Evolutionary conservation across 2,329 filamentous ascomycete genomes (phyloP).

Genomic region (Beauveria varroae): DNA sequence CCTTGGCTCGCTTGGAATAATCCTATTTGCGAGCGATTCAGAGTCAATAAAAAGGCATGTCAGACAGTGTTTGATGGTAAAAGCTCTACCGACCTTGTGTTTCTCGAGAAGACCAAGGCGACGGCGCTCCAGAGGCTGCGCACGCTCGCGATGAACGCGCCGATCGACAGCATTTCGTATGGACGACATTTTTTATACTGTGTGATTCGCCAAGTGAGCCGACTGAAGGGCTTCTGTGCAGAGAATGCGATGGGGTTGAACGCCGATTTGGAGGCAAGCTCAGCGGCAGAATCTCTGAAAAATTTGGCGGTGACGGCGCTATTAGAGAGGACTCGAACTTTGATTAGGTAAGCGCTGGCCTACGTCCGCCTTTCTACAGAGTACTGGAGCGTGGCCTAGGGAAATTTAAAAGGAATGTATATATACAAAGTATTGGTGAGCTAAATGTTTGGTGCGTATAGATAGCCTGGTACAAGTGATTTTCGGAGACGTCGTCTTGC

Average conservation of each 20-base stretch:
- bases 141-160: conserved; percentile 83
- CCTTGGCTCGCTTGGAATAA: conserved; percentile 56
- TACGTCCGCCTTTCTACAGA: no score
- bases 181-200: conserved; percentile 38
- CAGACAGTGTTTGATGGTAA: no score
- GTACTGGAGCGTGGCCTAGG: no score
- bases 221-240: not conserved
- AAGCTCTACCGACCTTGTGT: conserved; percentile 58
- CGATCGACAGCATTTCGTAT: conserved; percentile 62
- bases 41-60: not conserved
- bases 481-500: no score
- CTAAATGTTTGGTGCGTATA: no score
- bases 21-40: conserved; percentile 33
- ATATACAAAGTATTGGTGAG: no score
- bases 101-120: conserved; percentile 93
- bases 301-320: conserved; percentile 29
- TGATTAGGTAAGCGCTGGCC: no score
- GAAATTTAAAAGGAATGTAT: no score
- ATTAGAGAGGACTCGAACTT: no score
- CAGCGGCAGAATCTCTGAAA: conserved; percentile 28
- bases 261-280: not conserved
- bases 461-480: no score
- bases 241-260: not conserved
- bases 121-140: conserved; percentile 73
- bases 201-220: not conserved